Percentiles rank a stretch among this genome's conserved stretches.
These are phyloP conservation scores for Chytriomyces confervae DNA, from an alignment of 192 early-diverging fungal genomes.

Conservation along the genomic window DNA sequence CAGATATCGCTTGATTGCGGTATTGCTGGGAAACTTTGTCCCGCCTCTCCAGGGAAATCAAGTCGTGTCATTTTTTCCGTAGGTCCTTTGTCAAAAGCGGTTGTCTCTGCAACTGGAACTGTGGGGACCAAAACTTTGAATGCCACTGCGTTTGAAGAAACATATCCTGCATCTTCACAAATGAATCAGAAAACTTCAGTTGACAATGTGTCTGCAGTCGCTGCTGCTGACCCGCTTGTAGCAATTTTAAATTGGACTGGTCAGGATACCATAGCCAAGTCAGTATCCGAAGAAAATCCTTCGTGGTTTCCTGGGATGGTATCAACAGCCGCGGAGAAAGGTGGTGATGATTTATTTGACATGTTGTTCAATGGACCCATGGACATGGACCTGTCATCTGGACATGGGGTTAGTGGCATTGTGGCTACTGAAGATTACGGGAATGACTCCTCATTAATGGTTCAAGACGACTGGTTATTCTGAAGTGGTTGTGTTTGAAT, in stretches of 20 bases:
- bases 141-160: background rate
- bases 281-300: background rate
- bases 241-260: background rate
- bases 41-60: too few species aligned
- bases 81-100: too few species aligned
- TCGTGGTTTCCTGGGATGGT: background rate
- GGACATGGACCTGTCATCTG: background rate
- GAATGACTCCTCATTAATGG: background rate
- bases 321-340: too few species aligned
- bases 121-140: background rate
- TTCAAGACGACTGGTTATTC: slow-evolving; percentile 16
- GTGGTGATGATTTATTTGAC: slow-evolving; percentile 10
- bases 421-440: background rate
- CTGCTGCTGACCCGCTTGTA: background rate
- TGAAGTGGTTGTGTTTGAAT: background rate
- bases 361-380: slow-evolving; percentile 22
- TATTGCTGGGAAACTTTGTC: too few species aligned
- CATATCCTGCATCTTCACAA: background rate
- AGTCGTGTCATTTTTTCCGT: too few species aligned
- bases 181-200: background rate
- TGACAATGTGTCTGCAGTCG: background rate
- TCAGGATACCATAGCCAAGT: too few species aligned
- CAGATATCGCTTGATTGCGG: too few species aligned
- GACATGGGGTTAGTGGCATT: too few species aligned
- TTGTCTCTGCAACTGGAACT: background rate